Evolutionary conservation across 2,329 filamentous ascomycete genomes (phyloP), one percentile per base, ranked within the genome.

Genomic region (Aspergillus ustus): DNA sequence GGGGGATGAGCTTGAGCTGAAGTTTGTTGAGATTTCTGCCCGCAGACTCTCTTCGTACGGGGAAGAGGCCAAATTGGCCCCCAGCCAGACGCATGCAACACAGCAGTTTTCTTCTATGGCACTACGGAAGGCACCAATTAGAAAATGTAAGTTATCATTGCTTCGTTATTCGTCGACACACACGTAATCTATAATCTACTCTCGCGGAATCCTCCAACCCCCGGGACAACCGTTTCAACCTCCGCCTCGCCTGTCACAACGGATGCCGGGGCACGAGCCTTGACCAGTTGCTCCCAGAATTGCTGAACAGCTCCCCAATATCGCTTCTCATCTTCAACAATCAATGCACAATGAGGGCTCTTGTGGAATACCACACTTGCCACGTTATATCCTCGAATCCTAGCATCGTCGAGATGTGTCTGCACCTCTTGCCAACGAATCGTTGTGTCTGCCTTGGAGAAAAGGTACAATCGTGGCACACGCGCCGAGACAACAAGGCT

Each of bases 331-430:
- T 65, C 59, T 52, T 63, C 61, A 22, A 59, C 44, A 46, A 65
- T 52, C 61, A 65, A 49, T 7, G 63, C 63, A 50, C 63, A 65
- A 48, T 65, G 63, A 15, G 53, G 45, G 29, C 58, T 57, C 44
- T 48, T 22, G 31, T 50, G 45, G 50, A 65, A 65, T 19, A 48
- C 48, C 48, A 49, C 55, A 4, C 52, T 49, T 15, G 49, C 37
- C 11, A 54, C 58, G 28, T 46, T 31, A n/a, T 56, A 61, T 13
- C 63, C 61, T 6, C 40, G 19, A 2, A 31, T 19, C 19, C 57
- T 59, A 1, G 63, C 61, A n/a, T 61, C 56, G 7, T 59, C 56
- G 20, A 63, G 44, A 52, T 65, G 63, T 4, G 55, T 31, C 49
- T 57, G 40, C 37, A 63, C 61, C 44, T 59, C 52, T 28, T 52